These are phyloP conservation scores for Coprinopsis strossmayeri DNA, from an alignment of 768 basidiomycete genomes.

Conservation along the genomic window DNA sequence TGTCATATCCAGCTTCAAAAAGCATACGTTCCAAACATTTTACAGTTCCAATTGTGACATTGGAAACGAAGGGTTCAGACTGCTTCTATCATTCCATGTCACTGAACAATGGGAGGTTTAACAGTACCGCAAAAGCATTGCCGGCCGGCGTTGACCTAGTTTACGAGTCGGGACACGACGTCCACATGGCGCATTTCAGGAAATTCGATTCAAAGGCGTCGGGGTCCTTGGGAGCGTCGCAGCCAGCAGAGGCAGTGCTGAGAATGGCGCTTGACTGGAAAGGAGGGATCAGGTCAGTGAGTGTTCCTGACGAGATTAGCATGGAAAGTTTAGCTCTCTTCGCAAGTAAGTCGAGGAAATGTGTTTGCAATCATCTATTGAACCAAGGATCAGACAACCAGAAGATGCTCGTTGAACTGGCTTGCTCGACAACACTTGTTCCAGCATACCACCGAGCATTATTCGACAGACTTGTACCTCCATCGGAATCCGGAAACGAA, in stretches of 20 bases:
- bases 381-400: constrained; percentile 52
- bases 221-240: constrained; percentile 65
- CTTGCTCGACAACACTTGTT: constrained; percentile 64
- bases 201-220: constrained; percentile 58
- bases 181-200: constrained; percentile 52
- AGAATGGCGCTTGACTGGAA: constrained; percentile 56
- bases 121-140: constrained; percentile 23
- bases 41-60: constrained; percentile 53
- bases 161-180: constrained; percentile 32
- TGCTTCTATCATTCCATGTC: constrained; percentile 68
- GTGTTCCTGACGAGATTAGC: constrained; percentile 59
- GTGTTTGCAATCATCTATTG: neutral
- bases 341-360: constrained; percentile 39
- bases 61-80: constrained; percentile 69
- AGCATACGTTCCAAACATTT: constrained; percentile 1
- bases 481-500: constrained; percentile 17
- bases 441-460: constrained; percentile 56
- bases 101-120: constrained; percentile 40
- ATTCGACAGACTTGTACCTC: constrained; percentile 46
- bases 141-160: constrained; percentile 37
- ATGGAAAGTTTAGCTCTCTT: constrained; percentile 56
- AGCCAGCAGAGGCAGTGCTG: constrained; percentile 54
- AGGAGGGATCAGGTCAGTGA: constrained; percentile 53
- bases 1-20: constrained; percentile 14
- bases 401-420: constrained; percentile 67